A percentile compares a stretch with the other conserved stretches of the same genome.
These are phyloP conservation scores for Fusarium concolor DNA, from an alignment of 2,329 filamentous ascomycete species.

Conservation along the genomic window DNA sequence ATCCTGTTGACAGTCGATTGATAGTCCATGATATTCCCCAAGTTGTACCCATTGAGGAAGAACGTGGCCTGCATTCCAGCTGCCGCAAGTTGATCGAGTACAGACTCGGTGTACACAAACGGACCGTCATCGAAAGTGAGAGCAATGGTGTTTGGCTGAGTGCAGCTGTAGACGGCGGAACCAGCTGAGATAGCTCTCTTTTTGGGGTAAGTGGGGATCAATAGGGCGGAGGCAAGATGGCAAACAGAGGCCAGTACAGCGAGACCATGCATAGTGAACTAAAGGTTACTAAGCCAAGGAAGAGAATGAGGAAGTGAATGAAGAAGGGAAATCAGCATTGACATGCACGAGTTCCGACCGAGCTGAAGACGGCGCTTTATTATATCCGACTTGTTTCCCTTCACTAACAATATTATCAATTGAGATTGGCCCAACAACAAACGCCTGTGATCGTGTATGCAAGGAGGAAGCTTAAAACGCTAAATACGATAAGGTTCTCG, in stretches of 20 bases:
- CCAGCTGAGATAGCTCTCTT: slow-evolving; percentile 10
- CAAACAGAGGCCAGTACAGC: neutral
- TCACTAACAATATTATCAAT: neutral
- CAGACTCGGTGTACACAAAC: slow-evolving; percentile 12
- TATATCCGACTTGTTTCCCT: neutral
- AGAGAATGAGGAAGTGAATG: neutral
- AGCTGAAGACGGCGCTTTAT: neutral
- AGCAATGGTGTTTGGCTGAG: slow-evolving; percentile 8
- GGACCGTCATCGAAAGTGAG: slow-evolving; percentile 30
- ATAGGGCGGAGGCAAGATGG: neutral
- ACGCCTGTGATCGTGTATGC: slow-evolving; percentile 15
- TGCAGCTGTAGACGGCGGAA: slow-evolving; percentile 15
- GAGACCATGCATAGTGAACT: slow-evolving; percentile 3
- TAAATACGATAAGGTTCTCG: slow-evolving; percentile 3
- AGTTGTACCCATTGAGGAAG: slow-evolving; percentile 14
- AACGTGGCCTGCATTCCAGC: slow-evolving; percentile 16
- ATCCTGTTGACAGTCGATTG: slow-evolving; percentile 13
- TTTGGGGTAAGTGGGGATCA: neutral
- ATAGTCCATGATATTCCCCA: slow-evolving; percentile 20
- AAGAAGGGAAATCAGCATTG: neutral
- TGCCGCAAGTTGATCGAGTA: slow-evolving; percentile 22
- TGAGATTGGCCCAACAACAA: slow-evolving; percentile 18
- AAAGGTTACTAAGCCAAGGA: accelerated
- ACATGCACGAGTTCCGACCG: accelerated
- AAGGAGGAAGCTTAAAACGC: neutral